Evolutionary conservation across 352 stramenopile genomes (phyloP).

Genomic region (Peronosclerospora sorghi): DNA sequence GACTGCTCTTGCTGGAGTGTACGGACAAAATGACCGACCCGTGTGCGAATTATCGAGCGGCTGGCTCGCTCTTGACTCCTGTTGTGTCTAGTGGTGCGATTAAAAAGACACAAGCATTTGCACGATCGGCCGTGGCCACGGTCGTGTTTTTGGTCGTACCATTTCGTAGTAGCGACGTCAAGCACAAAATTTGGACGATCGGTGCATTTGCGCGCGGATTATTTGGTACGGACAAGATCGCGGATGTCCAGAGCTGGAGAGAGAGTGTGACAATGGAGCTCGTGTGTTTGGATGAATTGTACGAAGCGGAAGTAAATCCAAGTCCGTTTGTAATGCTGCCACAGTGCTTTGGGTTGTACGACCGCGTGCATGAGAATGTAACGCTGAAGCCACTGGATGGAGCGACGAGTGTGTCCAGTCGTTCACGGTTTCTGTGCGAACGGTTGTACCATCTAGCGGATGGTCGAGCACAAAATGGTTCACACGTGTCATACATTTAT

Average conservation of each 20-base stretch:
- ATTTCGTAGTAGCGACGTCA: conserved; percentile 48
- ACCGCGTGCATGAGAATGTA: conserved; percentile 53
- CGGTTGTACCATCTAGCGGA: conserved; percentile 53
- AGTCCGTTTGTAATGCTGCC: conserved; percentile 48
- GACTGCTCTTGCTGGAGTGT: conserved; percentile 48
- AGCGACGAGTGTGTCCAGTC: conserved; percentile 1
- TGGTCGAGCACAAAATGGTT: conserved; percentile 11
- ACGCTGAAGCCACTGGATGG: conserved; percentile 32
- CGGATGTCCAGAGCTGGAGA: conserved; percentile 22
- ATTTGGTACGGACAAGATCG: conserved; percentile 27
- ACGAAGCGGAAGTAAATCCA: conserved; percentile 48
- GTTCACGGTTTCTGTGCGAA: conserved; percentile 43
- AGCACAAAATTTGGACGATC: conserved; percentile 62
- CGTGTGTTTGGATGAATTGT: conserved; percentile 62
- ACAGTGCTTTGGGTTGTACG: conserved; percentile 50
- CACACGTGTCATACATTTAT: conserved; percentile 25
- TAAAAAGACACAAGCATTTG: conserved; percentile 60
- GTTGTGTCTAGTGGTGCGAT: conserved; percentile 30
- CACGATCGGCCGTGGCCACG: conserved; percentile 43
- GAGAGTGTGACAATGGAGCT: conserved; percentile 57
- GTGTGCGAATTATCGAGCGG: conserved; percentile 52
- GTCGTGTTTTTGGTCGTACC: conserved; percentile 66
- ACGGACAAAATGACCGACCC: conserved; percentile 36
- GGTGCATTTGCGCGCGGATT: conserved; percentile 51
- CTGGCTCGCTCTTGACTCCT: conserved; percentile 42